Percentiles rank a stretch among this genome's conserved stretches.
These are phyloP conservation scores for Climacium dendroides DNA, from an alignment of 225 moss, liverwort and hornwort species.

Conservation along the genomic window DNA sequence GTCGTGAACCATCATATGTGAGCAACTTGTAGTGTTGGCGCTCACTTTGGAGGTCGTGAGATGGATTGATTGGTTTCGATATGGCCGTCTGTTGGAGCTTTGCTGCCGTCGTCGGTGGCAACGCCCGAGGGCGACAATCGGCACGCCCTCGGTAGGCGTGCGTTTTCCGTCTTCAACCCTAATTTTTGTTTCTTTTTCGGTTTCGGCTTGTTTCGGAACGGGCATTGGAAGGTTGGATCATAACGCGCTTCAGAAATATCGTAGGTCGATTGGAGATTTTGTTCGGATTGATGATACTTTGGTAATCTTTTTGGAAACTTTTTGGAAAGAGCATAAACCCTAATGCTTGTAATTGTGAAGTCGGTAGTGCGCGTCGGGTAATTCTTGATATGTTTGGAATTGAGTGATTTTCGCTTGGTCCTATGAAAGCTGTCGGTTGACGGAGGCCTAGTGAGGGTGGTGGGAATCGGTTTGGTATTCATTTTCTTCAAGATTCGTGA, in stretches of 20 bases:
- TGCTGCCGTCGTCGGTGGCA: background rate
- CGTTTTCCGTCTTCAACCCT: background rate
- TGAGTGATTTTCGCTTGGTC: background rate
- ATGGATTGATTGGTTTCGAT: background rate
- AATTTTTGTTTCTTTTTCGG: background rate
- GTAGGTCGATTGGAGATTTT: background rate
- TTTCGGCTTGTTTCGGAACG: background rate
- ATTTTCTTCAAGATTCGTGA: background rate
- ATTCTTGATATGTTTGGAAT: background rate
- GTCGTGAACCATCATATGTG: background rate
- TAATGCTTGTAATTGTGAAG: background rate
- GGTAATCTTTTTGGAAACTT: background rate
- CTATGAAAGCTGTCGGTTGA: background rate
- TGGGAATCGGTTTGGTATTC: background rate
- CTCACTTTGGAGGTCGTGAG: background rate
- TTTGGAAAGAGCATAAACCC: background rate
- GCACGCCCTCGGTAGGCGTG: background rate
- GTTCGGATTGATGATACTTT: background rate
- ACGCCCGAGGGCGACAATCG: background rate
- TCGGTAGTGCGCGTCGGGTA: background rate
- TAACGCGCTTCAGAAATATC: background rate
- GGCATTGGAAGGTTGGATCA: background rate
- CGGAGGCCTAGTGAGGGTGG: background rate
- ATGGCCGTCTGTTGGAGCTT: slow-evolving; percentile 1
- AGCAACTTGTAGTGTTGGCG: background rate